Conservation (phyloP, 2,329 filamentous ascomycete species). For the Ceratocystis huliohia region DNA sequence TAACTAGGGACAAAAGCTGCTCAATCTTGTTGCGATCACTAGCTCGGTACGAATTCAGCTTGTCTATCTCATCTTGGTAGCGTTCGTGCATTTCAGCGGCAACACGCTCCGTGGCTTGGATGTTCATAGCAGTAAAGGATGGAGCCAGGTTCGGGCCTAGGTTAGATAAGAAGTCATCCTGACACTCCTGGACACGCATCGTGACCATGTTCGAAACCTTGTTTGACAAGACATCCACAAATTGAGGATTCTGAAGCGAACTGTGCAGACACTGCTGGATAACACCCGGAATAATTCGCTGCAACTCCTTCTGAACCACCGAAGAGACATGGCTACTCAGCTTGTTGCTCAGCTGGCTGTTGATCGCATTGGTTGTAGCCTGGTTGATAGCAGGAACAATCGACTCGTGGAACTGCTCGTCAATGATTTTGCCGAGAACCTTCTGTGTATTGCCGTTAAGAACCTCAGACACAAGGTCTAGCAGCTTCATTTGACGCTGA, state of each 20-base stretch:
- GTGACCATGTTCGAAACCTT: conserved; percentile 28
- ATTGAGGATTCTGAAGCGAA: conserved; percentile 54
- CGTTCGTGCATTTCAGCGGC: conserved; percentile 55
- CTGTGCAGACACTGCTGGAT: conserved; percentile 54
- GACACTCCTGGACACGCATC: conserved; percentile 59
- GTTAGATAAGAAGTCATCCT: conserved; percentile 51
- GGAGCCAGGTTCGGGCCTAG: conserved; percentile 54
- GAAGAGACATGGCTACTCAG: conserved; percentile 54
- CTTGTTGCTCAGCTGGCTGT: conserved; percentile 56
- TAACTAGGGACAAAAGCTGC: conserved; percentile 55
- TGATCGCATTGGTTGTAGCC: conserved; percentile 53
- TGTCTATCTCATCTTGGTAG: conserved; percentile 39
- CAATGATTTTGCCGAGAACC: conserved; percentile 64
- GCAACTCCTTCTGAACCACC: conserved; percentile 59
- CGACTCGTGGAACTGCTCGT: conserved; percentile 58
- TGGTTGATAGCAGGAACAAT: conserved; percentile 64
- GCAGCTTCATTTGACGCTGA: conserved; percentile 40
- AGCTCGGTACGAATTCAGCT: conserved; percentile 38
- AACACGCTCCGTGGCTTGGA: conserved; percentile 54
- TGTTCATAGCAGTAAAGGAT: conserved; percentile 50
- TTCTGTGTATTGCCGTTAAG: conserved; percentile 54
- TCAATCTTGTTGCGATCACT: conserved; percentile 54
- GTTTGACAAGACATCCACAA: conserved; percentile 50
- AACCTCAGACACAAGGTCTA: conserved; percentile 47
- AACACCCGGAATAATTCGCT: conserved; percentile 53